Evolutionary conservation across 2,329 filamentous ascomycete species (phyloP).

Genomic region (Fusarium annulatum): DNA sequence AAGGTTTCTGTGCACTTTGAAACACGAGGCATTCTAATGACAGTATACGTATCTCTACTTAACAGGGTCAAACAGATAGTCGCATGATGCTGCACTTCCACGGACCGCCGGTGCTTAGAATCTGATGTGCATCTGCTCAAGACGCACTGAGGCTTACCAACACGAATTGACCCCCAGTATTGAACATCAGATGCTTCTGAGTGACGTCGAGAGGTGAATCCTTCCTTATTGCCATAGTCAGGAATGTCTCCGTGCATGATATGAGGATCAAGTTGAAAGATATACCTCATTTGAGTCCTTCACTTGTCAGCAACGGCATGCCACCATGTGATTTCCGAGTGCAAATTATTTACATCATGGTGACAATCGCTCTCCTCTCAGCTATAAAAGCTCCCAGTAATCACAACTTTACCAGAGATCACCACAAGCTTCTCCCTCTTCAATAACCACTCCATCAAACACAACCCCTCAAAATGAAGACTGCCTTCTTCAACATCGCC

Average conservation of each 20-base stretch:
- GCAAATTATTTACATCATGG: background rate
- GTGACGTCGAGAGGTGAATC: background rate
- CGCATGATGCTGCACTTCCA: background rate
- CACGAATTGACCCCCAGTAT: background rate
- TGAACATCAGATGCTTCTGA: background rate
- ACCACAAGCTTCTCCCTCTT: background rate
- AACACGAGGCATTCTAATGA: background rate
- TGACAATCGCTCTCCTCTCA: background rate
- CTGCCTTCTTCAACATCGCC: background rate
- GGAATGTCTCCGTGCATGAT: background rate
- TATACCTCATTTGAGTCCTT: background rate
- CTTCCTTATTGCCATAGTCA: background rate
- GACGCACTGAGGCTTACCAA: background rate
- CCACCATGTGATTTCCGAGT: background rate
- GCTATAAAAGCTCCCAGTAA: background rate
- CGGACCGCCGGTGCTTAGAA: background rate
- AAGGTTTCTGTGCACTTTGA: background rate
- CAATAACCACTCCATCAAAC: background rate
- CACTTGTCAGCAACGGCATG: background rate
- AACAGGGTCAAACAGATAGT: accelerated
- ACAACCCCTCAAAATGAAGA: background rate
- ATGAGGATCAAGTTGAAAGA: background rate
- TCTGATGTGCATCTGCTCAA: background rate
- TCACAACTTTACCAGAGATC: background rate
- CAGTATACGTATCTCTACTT: accelerated